Base-by-base conservation (phyloP, 2,329 filamentous ascomycete genomes). In the Fusarium sp. region DNA sequence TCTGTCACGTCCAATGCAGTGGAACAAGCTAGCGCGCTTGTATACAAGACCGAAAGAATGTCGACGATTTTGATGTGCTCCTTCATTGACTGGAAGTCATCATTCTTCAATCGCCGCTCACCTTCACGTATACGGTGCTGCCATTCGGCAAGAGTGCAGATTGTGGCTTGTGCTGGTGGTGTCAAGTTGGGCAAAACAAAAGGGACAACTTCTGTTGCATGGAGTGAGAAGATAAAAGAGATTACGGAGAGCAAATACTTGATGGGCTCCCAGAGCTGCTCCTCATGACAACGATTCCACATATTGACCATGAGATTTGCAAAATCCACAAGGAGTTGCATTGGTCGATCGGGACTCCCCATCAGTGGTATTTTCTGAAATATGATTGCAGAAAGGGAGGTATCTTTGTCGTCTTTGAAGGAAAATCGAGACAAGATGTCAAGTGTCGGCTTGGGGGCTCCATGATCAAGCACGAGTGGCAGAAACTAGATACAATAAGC, bases 221-320 rank as follows among this genome's bases (percentile, higher is more conserved):
- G 87, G 7, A 89, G 83, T 48, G 89, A 86, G 7, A 94, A 81
- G 2, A 90, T 87, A 67, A 91, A 91, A 15, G 86, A 84, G 15
- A 94, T 77, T 37, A 93, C 83, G 26, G 91, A 87, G 26, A 92
- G 82, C 6, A 95, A 82, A 40, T 93, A 84, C 68, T 87, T 87
- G 42, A 94, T 84, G 0, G 92, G 91, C 14, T 83, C 82, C 75
- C 90, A 89, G 80, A 89, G 83, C 70, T 85, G 84, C 73, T 95
- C 92, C 14, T 87, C 83, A 10, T 91, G 81, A 76, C 92, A 94
- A 23, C 85, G 86, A 18, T 85, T 84, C 92, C 93, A 95, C 17
- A 95, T 79, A 18, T 86, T 84, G 53, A 93, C 85, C 23, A 94
- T 80, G 33, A 90, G 82, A 52, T 88, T 84, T 54, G 89, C 89